phyloP scores from a whole-genome alignment of 2,329 filamentous ascomycete species.

The Phyllosticta ampelicida region DNA sequence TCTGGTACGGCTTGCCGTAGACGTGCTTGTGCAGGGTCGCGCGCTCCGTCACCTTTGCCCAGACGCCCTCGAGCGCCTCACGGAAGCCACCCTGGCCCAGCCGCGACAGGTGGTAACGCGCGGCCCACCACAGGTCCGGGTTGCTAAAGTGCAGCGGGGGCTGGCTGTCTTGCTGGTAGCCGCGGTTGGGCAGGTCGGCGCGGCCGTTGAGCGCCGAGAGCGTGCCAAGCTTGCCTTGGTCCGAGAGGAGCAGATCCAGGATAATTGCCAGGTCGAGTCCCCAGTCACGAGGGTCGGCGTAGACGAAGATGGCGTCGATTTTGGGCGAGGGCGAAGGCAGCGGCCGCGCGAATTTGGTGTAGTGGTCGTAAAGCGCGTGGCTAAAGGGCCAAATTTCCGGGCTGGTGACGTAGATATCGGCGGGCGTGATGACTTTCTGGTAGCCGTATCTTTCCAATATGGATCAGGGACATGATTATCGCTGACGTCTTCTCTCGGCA shows the following conservation, averaged over 20 bases:
- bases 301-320: conserved; percentile 84
- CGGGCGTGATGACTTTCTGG: conserved; percentile 71
- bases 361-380: conserved; percentile 51
- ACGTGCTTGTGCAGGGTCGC: conserved; percentile 49
- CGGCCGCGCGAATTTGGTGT: conserved; percentile 46
- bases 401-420: conserved; percentile 66
- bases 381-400: conserved; percentile 72
- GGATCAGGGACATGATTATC: not conserved
- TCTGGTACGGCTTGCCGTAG: conserved; percentile 71
- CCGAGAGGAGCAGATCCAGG: conserved; percentile 69
- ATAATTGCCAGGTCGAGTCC: conserved; percentile 80
- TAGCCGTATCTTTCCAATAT: conserved; percentile 53
- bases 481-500: conserved; percentile 10
- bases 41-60: conserved; percentile 58
- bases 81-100: conserved; percentile 89
- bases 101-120: conserved; percentile 71
- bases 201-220: conserved; percentile 62
- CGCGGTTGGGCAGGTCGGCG: conserved; percentile 52
- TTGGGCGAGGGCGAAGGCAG: conserved; percentile 49
- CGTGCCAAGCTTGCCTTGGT: conserved; percentile 70
- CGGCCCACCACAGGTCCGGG: conserved; percentile 81
- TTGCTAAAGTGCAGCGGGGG: conserved; percentile 81
- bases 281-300: conserved; percentile 96
- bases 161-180: conserved; percentile 80
- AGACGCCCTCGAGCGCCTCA: conserved; percentile 69